phyloP scores from a whole-genome alignment of 768 basidiomycete genomes.

The Dacryopinax primogenitus region DNA sequence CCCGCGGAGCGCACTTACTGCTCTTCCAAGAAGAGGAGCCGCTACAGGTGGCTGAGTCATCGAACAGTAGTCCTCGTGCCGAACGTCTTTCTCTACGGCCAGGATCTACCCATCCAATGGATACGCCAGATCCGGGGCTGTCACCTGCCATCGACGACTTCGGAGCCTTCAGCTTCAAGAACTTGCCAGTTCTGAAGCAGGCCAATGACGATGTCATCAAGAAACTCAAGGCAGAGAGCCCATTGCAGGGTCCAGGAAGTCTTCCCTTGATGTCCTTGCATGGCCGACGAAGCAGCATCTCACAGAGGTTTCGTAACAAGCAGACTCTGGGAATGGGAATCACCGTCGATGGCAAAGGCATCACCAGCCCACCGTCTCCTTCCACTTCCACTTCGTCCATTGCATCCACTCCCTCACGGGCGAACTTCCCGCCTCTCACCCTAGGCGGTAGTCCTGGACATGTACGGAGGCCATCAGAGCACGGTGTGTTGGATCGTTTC shows the following conservation, averaged over 20 bases:
- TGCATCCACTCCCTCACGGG: slow-evolving; percentile 74
- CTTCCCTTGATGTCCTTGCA: slow-evolving; percentile 12
- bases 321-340: slow-evolving; percentile 71
- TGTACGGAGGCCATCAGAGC: slow-evolving; percentile 78
- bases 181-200: slow-evolving; percentile 87
- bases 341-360: slow-evolving; percentile 41
- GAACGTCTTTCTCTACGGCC: slow-evolving; percentile 17
- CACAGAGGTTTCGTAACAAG: slow-evolving; percentile 49
- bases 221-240: slow-evolving; percentile 85
- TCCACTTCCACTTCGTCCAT: slow-evolving; percentile 85
- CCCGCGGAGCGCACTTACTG: slow-evolving; percentile 81
- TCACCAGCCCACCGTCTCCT: slow-evolving; percentile 79
- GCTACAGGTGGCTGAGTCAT: slow-evolving; percentile 22
- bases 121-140: slow-evolving; percentile 18
- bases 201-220: slow-evolving; percentile 97
- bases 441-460: slow-evolving; percentile 46
- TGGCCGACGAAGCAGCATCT: slow-evolving; percentile 63
- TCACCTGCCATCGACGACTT: slow-evolving; percentile 74
- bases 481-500: slow-evolving; percentile 75
- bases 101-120: slow-evolving; percentile 18
- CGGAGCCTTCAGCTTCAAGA: slow-evolving; percentile 97
- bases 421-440: slow-evolving; percentile 54
- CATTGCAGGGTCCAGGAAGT: slow-evolving; percentile 50
- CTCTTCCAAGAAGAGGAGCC: slow-evolving; percentile 83
- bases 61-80: slow-evolving; percentile 26